A percentile compares a stretch with the other conserved stretches of the same genome.
Evolutionary conservation across 2,329 filamentous ascomycete species (phyloP).

Genomic region (Magnaporthiopsis incrustans): DNA sequence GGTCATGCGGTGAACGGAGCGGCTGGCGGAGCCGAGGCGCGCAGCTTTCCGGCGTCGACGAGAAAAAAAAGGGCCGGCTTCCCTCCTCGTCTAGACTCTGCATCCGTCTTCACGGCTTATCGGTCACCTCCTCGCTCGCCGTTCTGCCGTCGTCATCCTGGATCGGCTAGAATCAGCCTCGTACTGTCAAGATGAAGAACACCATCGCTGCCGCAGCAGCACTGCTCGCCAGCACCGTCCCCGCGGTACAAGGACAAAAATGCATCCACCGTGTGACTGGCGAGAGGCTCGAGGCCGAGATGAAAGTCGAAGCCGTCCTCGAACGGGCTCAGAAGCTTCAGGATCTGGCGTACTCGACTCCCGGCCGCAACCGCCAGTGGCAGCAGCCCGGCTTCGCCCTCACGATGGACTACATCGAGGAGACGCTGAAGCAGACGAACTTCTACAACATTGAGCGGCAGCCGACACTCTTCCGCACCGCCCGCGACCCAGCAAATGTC

Average conservation of each 20-base stretch:
- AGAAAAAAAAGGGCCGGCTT: no score
- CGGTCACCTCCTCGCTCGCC: no score
- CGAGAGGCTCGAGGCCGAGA: conserved; percentile 6
- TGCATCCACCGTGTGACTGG: conserved; percentile 7
- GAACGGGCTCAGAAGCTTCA: conserved; percentile 3
- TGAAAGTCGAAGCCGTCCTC: background rate
- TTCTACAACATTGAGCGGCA: conserved; percentile 6
- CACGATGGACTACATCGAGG: conserved; percentile 7
- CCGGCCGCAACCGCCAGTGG: conserved; percentile 7
- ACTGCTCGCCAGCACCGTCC: background rate
- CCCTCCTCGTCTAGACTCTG: no score
- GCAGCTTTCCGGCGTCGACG: no score
- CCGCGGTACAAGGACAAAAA: conserved; percentile 3
- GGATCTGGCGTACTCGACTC: conserved; percentile 7
- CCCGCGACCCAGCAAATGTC: conserved; percentile 14
- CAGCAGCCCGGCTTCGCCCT: conserved; percentile 5
- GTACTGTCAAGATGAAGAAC: conserved; percentile 1
- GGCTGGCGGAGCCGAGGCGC: background rate
- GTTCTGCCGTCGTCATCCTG: no score
- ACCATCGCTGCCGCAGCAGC: conserved; percentile 1
- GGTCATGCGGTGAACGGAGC: no score
- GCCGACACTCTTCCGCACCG: conserved; percentile 2
- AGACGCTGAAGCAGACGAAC: conserved; percentile 5
- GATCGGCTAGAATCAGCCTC: background rate
- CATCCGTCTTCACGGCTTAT: no score